Evolutionary conservation across 164 flowering plant species (phyloP), one percentile per base, ranked within the genome.

Genomic region (Taxillus chinensis): DNA sequence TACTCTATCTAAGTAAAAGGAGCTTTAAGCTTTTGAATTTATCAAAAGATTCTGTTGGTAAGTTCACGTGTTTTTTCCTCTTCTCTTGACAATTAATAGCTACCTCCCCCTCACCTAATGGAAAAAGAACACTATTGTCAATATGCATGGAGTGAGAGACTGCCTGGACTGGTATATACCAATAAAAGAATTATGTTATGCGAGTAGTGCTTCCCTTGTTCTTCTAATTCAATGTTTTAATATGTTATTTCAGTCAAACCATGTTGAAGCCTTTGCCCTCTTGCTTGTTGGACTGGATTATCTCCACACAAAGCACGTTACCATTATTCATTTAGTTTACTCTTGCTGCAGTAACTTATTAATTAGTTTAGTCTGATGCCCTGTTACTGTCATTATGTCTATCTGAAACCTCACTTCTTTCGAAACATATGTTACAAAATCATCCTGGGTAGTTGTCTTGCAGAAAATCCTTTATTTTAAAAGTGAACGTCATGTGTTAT

Each of bases 251-350:
- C 52, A 40, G 45, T 45, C 38, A 27, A 39, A 61, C 42, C 38
- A 13, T 55, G 45, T 50, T 59, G 48, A n/a, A n/a, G n/a, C 42
- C 41, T 56, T 13, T 55, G 2, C 43, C 57, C 40, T 66, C 55
- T 38, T 68, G 55, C 40, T 69, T 68, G 8, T 75, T 72, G 45
- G 83, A 90, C 97, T n/a, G 97, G 64, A 83, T 93, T 56, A 93
- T 70, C 95, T 93, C 65, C 97, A 93, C 63, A 87, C 96, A 9
- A 97, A 95, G 45, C 90, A 97, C 73, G 83, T 85, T 68, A 78
- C 91, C 66, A 91, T 95, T 61, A n/a, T n/a, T n/a, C n/a, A n/a
- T n/a, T n/a, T n/a, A n/a, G n/a, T n/a, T n/a, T n/a, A n/a, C n/a
- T n/a, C n/a, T n/a, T n/a, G n/a, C n/a, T n/a, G n/a, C n/a, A n/a